Conservation (phyloP, 257 asterid species). For the Nyctanthes arbortristis region DNA sequence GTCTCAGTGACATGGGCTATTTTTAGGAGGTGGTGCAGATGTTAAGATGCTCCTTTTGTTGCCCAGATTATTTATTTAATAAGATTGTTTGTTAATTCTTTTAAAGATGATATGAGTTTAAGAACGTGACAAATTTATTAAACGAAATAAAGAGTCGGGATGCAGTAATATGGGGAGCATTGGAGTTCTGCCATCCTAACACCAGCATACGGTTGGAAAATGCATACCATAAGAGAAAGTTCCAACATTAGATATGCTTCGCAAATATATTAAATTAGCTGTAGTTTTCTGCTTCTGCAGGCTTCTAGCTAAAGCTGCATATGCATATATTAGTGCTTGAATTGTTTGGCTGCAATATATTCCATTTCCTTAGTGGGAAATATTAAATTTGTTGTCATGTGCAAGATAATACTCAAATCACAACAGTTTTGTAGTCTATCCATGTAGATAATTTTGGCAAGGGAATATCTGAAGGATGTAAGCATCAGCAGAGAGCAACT, state of each 20-base stretch:
- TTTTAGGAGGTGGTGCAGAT: too few relatives aligned
- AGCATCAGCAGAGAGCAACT: slow-evolving; percentile 78
- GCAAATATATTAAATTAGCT: neutral
- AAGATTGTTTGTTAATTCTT: too few relatives aligned
- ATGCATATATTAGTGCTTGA: neutral
- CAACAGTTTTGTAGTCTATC: slow-evolving; percentile 16
- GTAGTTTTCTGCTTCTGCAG: neutral
- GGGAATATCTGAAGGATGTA: slow-evolving; percentile 96
- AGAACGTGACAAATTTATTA: too few relatives aligned
- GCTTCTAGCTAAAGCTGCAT: neutral
- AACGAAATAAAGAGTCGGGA: too few relatives aligned
- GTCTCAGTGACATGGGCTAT: too few relatives aligned
- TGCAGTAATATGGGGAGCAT: too few relatives aligned
- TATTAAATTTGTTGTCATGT: neutral
- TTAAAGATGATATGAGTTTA: too few relatives aligned
- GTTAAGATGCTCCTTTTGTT: too few relatives aligned
- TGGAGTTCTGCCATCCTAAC: too few relatives aligned
- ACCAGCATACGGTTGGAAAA: too few relatives aligned
- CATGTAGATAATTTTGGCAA: slow-evolving; percentile 84
- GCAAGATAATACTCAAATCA: neutral
- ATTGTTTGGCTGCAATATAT: slow-evolving; percentile 3
- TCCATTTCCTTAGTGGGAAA: neutral
- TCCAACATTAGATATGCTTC: neutral
- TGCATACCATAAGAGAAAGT: too few relatives aligned
- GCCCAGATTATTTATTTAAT: too few relatives aligned